Evolutionary conservation across 192 early-diverging fungal species (phyloP), one percentile per base, ranked within the genome.

Genomic region (Entomortierella lignicola): DNA sequence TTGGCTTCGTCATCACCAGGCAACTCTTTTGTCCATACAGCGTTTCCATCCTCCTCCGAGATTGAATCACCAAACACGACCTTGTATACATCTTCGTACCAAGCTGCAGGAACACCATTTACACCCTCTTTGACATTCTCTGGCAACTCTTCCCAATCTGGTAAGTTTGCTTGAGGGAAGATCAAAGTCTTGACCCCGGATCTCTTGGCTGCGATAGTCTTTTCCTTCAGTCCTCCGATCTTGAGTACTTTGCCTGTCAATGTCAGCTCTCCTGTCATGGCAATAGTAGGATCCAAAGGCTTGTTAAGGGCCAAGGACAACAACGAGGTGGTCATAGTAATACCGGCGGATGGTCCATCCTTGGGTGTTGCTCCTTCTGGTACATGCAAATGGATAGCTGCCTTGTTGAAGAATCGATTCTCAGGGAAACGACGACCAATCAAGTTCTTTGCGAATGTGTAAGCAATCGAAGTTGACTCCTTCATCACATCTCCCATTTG

Each of bases 401-500:
- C 94, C 67, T 92, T 91, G 68, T 93, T 91, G 79, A 99, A 99
- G 88, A 98, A 98, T 60, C 85, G 86, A 81, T 96, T 98, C 21
- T 91, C 87, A 8, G 96, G 95, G 80, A 90, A 91, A n/a, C 83
- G 75, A 18, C 81, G 84, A 41, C 87, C 89, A 71, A 98, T 66
- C 37, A 97, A 82, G 27, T 94, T 89, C 74, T 94, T 94, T n/a
- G 95, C 92, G 85, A 88, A 99, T 1, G 98, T 98, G 86, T 99
- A 99, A 0, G 98, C 96, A 61, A 99, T 96, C 15, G 90, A 93
- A 10, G 93, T 90, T 26, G 92, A 94, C 80, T 99, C 98, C 86
- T 99, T 99, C 97, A 99, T 99, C 34, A 99, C 98, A 80, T 97
- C 96, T 50, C 98, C 98, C 77, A 99, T 86, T 83, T 99, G 97